phyloP scores from a whole-genome alignment of 768 basidiomycete species.

The Suillus americanus region DNA sequence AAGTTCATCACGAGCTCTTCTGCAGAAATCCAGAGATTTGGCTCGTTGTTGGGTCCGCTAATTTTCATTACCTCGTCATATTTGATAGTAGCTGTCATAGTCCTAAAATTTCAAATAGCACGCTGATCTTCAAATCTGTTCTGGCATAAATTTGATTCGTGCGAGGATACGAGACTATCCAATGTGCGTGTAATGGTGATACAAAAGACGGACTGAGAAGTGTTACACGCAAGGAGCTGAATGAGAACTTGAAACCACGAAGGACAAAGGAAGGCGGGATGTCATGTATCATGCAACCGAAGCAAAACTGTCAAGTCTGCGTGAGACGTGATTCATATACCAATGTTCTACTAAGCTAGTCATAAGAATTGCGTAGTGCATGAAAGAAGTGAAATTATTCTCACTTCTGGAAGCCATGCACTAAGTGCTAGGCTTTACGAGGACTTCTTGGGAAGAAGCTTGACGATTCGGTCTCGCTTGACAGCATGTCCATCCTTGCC shows the following conservation, averaged over 20 bases:
- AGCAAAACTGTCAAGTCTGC: neutral
- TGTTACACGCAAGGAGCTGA: neutral
- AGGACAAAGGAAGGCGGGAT: neutral
- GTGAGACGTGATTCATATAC: neutral
- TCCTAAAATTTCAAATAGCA: too few species aligned
- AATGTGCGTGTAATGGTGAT: neutral
- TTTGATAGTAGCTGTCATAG: too few species aligned
- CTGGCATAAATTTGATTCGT: too few species aligned
- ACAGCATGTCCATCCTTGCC: conserved; percentile 53
- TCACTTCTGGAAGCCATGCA: neutral
- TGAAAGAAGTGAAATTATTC: neutral
- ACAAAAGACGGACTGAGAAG: neutral
- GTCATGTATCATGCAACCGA: neutral
- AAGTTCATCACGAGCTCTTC: neutral
- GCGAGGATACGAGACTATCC: too few species aligned
- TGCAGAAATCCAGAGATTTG: neutral
- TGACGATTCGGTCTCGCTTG: conserved; percentile 52
- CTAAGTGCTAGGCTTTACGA: conserved; percentile 7
- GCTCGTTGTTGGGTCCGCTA: too few species aligned
- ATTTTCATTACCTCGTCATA: too few species aligned
- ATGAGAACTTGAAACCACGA: neutral
- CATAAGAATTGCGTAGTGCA: neutral
- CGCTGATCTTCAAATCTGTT: too few species aligned
- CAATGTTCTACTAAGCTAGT: neutral
- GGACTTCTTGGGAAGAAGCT: conserved; percentile 42